phyloP scores from a whole-genome alignment of 305 asterid species.

The Solanum hybrid region DNA sequence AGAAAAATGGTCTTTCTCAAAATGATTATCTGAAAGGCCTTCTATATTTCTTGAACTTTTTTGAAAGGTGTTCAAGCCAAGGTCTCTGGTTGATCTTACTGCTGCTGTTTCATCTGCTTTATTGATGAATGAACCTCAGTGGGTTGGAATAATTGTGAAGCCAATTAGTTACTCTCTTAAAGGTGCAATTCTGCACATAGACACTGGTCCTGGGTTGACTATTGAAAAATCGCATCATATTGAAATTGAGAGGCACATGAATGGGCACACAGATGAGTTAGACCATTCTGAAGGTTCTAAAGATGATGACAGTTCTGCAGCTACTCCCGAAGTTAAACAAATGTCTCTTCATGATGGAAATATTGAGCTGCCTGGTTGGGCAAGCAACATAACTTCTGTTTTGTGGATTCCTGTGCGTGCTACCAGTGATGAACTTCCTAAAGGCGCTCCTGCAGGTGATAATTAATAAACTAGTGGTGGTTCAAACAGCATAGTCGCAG shows the following conservation, averaged over 20 bases:
- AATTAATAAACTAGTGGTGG: constrained; percentile 6
- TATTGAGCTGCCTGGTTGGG: constrained; percentile 84
- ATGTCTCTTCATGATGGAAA: constrained; percentile 59
- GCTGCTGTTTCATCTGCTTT: constrained; percentile 96
- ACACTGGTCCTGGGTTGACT: constrained; percentile 93
- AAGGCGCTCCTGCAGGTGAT: constrained; percentile 85
- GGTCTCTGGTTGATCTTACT: constrained; percentile 92
- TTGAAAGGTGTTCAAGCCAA: constrained; percentile 77
- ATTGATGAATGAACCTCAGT: constrained; percentile 88
- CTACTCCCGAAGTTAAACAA: constrained; percentile 35
- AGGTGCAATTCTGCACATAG: constrained; percentile 85
- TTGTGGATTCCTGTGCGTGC: constrained; percentile 90
- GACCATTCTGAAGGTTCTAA: constrained; percentile 16
- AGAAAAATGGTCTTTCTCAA: neutral
- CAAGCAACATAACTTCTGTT: constrained; percentile 69
- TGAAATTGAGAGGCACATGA: constrained; percentile 66
- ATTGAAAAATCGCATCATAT: constrained; percentile 63
- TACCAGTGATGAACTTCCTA: constrained; percentile 62
- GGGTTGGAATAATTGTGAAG: constrained; percentile 83
- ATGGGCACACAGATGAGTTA: constrained; percentile 23
- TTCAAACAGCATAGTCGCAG: neutral
- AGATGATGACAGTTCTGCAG: constrained; percentile 23
- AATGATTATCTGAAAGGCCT: constrained; percentile 2
- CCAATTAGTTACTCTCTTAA: constrained; percentile 78
- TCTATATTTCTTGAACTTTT: constrained; percentile 6